Evolutionary conservation across 805 yeast genomes (phyloP), one percentile per base, ranked within the genome.

Genomic region (Monosporozyma siamensis): DNA sequence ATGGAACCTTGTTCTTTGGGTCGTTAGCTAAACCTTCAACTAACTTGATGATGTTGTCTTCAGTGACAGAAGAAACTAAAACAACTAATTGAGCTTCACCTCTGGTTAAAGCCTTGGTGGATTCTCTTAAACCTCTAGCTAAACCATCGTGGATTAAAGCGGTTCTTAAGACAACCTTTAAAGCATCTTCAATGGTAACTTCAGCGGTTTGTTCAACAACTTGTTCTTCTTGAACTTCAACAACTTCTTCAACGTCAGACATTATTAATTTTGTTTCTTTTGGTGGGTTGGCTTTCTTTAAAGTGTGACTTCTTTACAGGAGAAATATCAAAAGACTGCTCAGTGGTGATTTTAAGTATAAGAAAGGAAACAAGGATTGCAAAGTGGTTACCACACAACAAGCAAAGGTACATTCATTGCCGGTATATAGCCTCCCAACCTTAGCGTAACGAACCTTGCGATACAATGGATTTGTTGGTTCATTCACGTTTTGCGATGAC

Each of bases 101-200:
- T 73, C 87, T 79, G 67, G 95, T 79, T 61, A 92, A 80, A 72
- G 97, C 97, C 85, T 92, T 92, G 68, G 97, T 86, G 59, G 97
- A 94, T 80, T 92, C 98, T 82, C 97, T 92, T 72, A 92, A 82
- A 82, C 99, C 99, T 80, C 99, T 90, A 71, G 97, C 97, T 74
- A 92, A 86, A 76, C 99, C 98, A 71, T 90, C 97, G 79, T 88
- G 95, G 67, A 90, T 85, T 70, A 92, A 81, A 62, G 99, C 81
- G 71, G 92, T 88, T 82, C 95, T 89, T 70, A 92, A 82, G 69
- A 92, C 97, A 68, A 86, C 92, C 78, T 88, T 87, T 71, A 92
- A 78, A 70, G 97, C 95, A 70, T 92, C 98, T 78, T 94, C 97
- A 61, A 92, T 83, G 71, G 97, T 78, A 75, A 90, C 80, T 65